A percentile compares a stretch with the other conserved stretches of the same genome.
Conservation (phyloP, 352 stramenopile genomes). For the Phytophthora crassamura region DNA sequence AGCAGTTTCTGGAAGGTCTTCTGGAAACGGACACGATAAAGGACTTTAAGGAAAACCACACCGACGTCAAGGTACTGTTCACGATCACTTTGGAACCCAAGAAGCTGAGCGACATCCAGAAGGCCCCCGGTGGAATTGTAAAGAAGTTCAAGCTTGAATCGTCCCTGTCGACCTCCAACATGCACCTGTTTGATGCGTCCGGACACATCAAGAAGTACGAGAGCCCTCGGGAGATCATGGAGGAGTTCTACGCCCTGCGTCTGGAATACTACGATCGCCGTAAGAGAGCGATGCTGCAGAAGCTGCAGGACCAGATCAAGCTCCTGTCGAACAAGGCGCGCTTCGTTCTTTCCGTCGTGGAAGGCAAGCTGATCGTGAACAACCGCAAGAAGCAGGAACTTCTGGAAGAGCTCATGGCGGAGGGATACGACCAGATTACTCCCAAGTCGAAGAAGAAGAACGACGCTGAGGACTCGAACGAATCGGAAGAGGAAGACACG, state of each 20-base stretch:
- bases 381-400: conserved; percentile 95
- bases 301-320: conserved; percentile 91
- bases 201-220: conserved; percentile 95
- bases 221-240: conserved; percentile 91
- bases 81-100: conserved; percentile 85
- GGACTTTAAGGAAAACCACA: conserved; percentile 95
- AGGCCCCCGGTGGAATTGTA: conserved; percentile 79
- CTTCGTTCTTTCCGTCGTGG: conserved; percentile 96
- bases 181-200: conserved; percentile 95
- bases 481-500: conserved; percentile 62
- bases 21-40: conserved; percentile 89
- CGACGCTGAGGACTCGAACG: conserved; percentile 51
- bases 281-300: conserved; percentile 90
- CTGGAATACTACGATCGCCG: conserved; percentile 93
- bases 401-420: conserved; percentile 84
- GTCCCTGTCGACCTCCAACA: conserved; percentile 95
- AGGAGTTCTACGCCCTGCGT: conserved; percentile 94
- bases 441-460: conserved; percentile 59
- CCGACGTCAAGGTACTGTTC: conserved; percentile 93
- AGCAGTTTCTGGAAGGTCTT: conserved; percentile 93
- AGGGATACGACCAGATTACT: conserved; percentile 90
- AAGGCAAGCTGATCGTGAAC: conserved; percentile 93
- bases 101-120: conserved; percentile 70
- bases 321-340: conserved; percentile 95
- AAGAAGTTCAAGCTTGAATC: conserved; percentile 97